These are phyloP conservation scores for Clonostachys byssicola DNA, from an alignment of 2,329 filamentous ascomycete species.

Conservation along the genomic window DNA sequence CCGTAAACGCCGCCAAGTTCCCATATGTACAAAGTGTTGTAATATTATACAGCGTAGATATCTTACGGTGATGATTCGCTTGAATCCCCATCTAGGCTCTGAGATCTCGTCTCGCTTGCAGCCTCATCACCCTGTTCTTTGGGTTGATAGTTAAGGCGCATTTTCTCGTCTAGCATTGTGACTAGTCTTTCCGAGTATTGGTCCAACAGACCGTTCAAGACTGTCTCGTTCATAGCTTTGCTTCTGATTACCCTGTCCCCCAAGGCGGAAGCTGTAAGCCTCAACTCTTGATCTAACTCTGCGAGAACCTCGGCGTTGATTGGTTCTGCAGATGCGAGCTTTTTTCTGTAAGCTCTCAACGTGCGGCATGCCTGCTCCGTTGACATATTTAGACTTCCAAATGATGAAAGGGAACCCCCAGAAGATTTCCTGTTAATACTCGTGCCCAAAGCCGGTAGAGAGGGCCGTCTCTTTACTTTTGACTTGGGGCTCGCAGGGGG, in stretches of 20 bases:
- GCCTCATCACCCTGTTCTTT: constrained; percentile 19
- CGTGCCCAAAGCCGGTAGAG: constrained; percentile 43
- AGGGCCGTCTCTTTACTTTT: constrained; percentile 44
- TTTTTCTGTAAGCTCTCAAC: constrained; percentile 59
- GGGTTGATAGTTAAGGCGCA: constrained; percentile 41
- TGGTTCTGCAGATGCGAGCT: constrained; percentile 50
- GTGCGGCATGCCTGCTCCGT: constrained; percentile 63
- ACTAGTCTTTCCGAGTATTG: constrained; percentile 73
- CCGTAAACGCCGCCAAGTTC: too few relatives aligned
- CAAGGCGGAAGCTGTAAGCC: constrained; percentile 57
- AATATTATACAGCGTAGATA: too few relatives aligned
- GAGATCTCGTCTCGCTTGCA: constrained; percentile 12
- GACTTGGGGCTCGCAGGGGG: constrained; percentile 46
- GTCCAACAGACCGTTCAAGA: constrained; percentile 63
- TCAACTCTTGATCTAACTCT: constrained; percentile 61
- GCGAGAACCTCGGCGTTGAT: constrained; percentile 54
- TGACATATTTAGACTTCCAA: constrained; percentile 55
- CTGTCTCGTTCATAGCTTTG: constrained; percentile 51
- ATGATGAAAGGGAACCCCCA: constrained; percentile 31
- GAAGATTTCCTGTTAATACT: constrained; percentile 45
- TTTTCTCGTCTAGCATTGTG: constrained; percentile 67
- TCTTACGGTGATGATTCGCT: constrained; percentile 23
- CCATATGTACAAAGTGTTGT: too few relatives aligned
- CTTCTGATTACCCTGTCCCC: constrained; percentile 51
- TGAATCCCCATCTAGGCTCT: constrained; percentile 25